Percentiles rank a stretch among this genome's conserved stretches.
These are phyloP conservation scores for Nannochloropsis granulata DNA, from an alignment of 108 stramenopile genomes.

Conservation along the genomic window DNA sequence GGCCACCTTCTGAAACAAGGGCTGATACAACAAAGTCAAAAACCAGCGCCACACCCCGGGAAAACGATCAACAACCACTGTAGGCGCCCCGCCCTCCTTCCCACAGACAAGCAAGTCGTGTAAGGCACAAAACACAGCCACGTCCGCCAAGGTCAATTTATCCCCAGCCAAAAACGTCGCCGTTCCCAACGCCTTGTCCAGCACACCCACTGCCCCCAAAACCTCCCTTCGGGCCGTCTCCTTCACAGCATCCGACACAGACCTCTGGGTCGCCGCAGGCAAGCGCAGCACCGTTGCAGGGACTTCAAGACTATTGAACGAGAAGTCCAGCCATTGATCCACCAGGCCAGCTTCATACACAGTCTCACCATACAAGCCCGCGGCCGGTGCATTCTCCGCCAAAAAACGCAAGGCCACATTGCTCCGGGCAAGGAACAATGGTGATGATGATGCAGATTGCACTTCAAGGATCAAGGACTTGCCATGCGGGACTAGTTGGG, in stretches of 20 bases:
- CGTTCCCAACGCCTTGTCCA: not conserved
- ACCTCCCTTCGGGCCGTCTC: not conserved
- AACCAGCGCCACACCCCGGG: not conserved
- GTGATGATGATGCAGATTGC: not conserved
- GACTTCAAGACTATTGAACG: constrained; percentile 24
- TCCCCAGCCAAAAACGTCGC: constrained; percentile 27
- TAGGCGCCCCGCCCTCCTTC: not conserved
- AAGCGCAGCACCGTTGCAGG: constrained; percentile 8
- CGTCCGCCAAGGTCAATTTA: constrained; percentile 36
- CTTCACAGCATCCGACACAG: constrained; percentile 1
- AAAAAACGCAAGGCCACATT: constrained; percentile 13
- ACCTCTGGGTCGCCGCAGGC: constrained; percentile 8
- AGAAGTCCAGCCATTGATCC: constrained; percentile 43
- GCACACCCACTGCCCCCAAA: not conserved
- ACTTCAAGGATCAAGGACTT: not conserved
- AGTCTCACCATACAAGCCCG: constrained; percentile 17
- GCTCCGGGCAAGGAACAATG: constrained; percentile 5
- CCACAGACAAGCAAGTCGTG: not conserved
- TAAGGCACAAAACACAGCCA: constrained; percentile 31
- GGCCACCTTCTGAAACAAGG: not conserved
- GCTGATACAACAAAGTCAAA: not conserved
- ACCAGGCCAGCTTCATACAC: constrained; percentile 11
- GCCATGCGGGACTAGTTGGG: not conserved
- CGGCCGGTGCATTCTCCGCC: not conserved
- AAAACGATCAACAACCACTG: not conserved